Base-by-base conservation (phyloP, 345 rosid genomes). In the Streptanthus diversifolius region DNA sequence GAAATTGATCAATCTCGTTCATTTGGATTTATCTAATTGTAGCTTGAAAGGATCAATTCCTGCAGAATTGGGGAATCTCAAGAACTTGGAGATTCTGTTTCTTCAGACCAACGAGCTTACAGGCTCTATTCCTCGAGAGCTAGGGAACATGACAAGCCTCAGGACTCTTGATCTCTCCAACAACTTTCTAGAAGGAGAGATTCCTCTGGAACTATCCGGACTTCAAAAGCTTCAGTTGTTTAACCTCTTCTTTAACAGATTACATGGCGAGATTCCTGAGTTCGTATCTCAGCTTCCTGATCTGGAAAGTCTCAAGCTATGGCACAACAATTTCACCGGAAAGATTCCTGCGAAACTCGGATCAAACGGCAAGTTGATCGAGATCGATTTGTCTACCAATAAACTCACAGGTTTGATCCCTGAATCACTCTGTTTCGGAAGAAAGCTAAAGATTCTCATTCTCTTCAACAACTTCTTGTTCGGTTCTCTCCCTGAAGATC, bases 281-380 rank as follows among this genome's bases (percentile, higher is more conserved):
- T 89, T 81, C 49, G 75, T 87, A 8, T 88, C 87, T 8, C 82
- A 79, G 35, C 79, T 91, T 25, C 88, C 88, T 17, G 75, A 82
- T 76, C 68, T 93, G 70, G 80, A 89, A 61, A 71, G 80, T 13
- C 75, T 93, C 39, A 80, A 79, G 66, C 85, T 93, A 33, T 93
- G 97, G 98, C 85, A 79, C 80, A 93, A 93, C 73, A 91, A 91
- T 72, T 93, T 91, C 85, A 93, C 97, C 0, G 98, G 98, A 4
- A 67, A 77, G 63, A 87, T 91, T 69, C 98, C 98, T 51, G 27
- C 75, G 3, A 81, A 73, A 51, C 96, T 93, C 1, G 98, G 98
- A 68, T 66, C 66, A 72, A 93, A 85, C 70, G 89, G 95, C 44
- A 83, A 79, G 77, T 68, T 93, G 19, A 72, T 80, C 32, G 71